Evolutionary conservation across 2,329 filamentous ascomycete genomes (phyloP).

Genomic region (Fusarium sp.): DNA sequence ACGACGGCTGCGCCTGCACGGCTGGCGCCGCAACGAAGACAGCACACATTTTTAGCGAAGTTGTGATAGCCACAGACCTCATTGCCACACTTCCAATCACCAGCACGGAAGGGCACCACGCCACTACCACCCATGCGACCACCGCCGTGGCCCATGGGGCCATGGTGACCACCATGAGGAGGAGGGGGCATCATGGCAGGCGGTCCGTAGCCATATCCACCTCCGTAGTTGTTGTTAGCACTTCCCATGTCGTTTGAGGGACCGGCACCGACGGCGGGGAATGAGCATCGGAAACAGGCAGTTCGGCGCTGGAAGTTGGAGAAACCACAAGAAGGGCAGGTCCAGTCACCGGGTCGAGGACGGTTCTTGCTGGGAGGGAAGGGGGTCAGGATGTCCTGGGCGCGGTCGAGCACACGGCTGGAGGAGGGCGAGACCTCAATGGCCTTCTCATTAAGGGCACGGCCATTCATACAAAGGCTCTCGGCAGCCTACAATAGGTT

Average conservation of each 20-base stretch:
- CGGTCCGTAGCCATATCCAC: conserved; percentile 71
- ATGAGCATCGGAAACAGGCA: conserved; percentile 98
- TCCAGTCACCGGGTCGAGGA: conserved; percentile 97
- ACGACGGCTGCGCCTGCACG: conserved; percentile 94
- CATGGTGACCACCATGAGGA: conserved; percentile 73
- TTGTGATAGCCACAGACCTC: conserved; percentile 99
- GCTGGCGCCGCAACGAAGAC: conserved; percentile 93
- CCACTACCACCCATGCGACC: conserved; percentile 84
- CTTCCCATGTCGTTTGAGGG: conserved; percentile 74
- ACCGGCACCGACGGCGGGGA: conserved; percentile 89
- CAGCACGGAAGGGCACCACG: conserved; percentile 95
- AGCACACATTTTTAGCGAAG: conserved; percentile 99
- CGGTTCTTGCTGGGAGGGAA: conserved; percentile 99
- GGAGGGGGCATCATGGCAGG: conserved; percentile 86
- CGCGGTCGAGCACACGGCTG: conserved; percentile 94
- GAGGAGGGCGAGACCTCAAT: conserved; percentile 98
- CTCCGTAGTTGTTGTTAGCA: conserved; percentile 72
- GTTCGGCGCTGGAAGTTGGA: conserved; percentile 99
- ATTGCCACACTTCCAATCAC: conserved; percentile 98
- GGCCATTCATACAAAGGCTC: conserved; percentile 98
- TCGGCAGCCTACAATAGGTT: conserved; percentile 80
- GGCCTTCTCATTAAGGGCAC: conserved; percentile 97
- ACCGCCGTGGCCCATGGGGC: conserved; percentile 67
- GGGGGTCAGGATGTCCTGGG: conserved; percentile 93
- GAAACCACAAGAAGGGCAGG: conserved; percentile 97